Conservation (phyloP, 805 yeast genomes). For the Zygosaccharomyces bisporus region DNA sequence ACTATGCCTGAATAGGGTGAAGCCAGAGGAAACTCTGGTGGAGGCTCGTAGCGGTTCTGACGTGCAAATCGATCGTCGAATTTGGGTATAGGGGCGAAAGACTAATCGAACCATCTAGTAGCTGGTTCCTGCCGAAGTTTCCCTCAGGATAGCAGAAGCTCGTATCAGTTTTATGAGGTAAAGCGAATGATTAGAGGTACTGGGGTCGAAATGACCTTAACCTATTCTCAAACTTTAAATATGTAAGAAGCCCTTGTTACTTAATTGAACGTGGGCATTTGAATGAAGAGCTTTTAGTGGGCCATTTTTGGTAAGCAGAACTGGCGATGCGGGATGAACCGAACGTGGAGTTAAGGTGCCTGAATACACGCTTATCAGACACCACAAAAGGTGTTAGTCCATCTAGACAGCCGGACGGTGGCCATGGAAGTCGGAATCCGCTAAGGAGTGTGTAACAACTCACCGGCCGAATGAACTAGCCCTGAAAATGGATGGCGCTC, state of each 20-base stretch:
- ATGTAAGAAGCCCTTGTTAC: slow-evolving; percentile 42
- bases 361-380: slow-evolving; percentile 44
- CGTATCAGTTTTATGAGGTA: slow-evolving; percentile 43
- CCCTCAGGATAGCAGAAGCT: slow-evolving; percentile 44
- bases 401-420: slow-evolving; percentile 50
- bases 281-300: slow-evolving; percentile 45
- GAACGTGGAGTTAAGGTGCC: slow-evolving; percentile 42
- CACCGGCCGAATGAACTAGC: slow-evolving; percentile 50
- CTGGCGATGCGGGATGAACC: slow-evolving; percentile 47
- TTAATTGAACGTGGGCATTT: slow-evolving; percentile 41
- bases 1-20: slow-evolving; percentile 45
- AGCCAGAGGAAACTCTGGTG: slow-evolving; percentile 46
- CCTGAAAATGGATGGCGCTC: slow-evolving; percentile 43
- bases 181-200: slow-evolving; percentile 42
- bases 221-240: slow-evolving; percentile 44
- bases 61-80: slow-evolving; percentile 45
- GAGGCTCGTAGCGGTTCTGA: slow-evolving; percentile 46
- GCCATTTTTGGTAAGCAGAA: slow-evolving; percentile 47
- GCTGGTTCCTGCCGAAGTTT: slow-evolving; percentile 45
- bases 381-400: slow-evolving; percentile 45
- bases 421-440: slow-evolving; percentile 52
- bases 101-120: slow-evolving; percentile 44
- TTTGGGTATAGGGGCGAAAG: slow-evolving; percentile 45
- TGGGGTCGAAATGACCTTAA: slow-evolving; percentile 40
- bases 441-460: slow-evolving; percentile 51